Evolutionary conservation across 2,329 filamentous ascomycete genomes (phyloP).

Genomic region (Aspergillus viridinutans): DNA sequence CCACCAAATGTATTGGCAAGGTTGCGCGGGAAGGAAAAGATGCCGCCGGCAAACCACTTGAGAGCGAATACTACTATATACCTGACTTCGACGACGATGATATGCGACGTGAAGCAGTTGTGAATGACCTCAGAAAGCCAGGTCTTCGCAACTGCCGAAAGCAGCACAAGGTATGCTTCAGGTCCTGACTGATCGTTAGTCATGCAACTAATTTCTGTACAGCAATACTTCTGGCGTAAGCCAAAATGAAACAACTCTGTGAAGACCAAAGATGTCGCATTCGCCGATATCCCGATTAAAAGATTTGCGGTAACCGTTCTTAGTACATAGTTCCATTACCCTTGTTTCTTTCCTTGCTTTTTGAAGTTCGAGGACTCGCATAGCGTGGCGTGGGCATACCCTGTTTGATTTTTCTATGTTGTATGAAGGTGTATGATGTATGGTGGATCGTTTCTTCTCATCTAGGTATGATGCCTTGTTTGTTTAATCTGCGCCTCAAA

Average conservation of each 20-base stretch:
- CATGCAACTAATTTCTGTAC: constrained; percentile 18
- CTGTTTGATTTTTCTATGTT: constrained; percentile 26
- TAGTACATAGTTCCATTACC: constrained; percentile 33
- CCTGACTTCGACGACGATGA: constrained; percentile 80
- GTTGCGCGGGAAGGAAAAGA: constrained; percentile 91
- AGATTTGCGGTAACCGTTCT: constrained; percentile 16
- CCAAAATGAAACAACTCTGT: constrained; percentile 43
- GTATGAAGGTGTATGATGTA: constrained; percentile 21
- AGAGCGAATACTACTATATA: constrained; percentile 97
- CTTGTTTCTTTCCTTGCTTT: constrained; percentile 20
- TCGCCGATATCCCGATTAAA: constrained; percentile 4
- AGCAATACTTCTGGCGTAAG: constrained; percentile 72
- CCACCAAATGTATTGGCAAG: constrained; percentile 75
- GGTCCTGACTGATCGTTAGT: not conserved
- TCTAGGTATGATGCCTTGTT: constrained; percentile 1
- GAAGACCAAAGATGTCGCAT: constrained; percentile 3
- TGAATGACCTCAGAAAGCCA: constrained; percentile 80
- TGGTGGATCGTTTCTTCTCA: constrained; percentile 10
- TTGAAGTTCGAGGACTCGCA: constrained; percentile 28
- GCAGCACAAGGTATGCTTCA: constrained; percentile 79
- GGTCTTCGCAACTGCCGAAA: constrained; percentile 86
- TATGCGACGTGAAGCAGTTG: constrained; percentile 73
- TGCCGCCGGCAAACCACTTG: constrained; percentile 84
- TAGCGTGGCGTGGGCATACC: constrained; percentile 43
- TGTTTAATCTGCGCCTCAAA: constrained; percentile 3